Base-by-base conservation (phyloP, 2,329 filamentous ascomycete genomes). In the Colletotrichum zoysiae region DNA sequence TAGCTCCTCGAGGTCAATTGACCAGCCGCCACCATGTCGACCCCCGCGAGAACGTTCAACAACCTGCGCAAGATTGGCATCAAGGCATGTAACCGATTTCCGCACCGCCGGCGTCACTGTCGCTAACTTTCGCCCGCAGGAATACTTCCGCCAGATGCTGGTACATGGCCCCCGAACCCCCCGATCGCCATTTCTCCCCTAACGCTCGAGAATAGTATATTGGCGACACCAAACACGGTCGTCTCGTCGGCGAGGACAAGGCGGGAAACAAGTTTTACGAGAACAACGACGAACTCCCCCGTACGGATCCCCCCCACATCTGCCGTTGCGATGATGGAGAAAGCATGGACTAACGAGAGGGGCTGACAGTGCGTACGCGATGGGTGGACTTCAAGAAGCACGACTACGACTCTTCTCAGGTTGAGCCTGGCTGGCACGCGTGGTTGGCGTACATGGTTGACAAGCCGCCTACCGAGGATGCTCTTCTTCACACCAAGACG, bases 251-350 rank as follows among this genome's bases (percentile, higher is more conserved):
- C 78, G 89, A 86, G 79, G 96, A 99, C 86, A 90, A 91, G 82
- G 97, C 91, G 81, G 97, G 96, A 83, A 99, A 99, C 90, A 98
- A 97, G 86, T 99, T 89, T 88, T 99, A 90, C 82, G 96, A 99
- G 88, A 98, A 99, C 87, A 84, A 90, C 79, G 95, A 98, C 81
- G 96, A 99, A 83, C 88, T 99, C 72, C 96, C 96, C 70, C 87
- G 94, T 97, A 87, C 81, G 92, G 76, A 42, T 33, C n/a, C 23
- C 40, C 63, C 51, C 44, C 12, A 16, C 30, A 16, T 30, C 78
- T n/a, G 55, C 50, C 48, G 35, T 33, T 26, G n/a, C 46, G 30
- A 50, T 6, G 26, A 26, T 11, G 59, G 63, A 65, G n/a, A 23
- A 30, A 20, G 75, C 35, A 76, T 57, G 50, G 42, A 65, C 65